Percentiles rank a stretch among this genome's conserved stretches.
Evolutionary conservation across 1,284 basidiomycete species (phyloP).

Genomic region (Rhodotorula sp.): DNA sequence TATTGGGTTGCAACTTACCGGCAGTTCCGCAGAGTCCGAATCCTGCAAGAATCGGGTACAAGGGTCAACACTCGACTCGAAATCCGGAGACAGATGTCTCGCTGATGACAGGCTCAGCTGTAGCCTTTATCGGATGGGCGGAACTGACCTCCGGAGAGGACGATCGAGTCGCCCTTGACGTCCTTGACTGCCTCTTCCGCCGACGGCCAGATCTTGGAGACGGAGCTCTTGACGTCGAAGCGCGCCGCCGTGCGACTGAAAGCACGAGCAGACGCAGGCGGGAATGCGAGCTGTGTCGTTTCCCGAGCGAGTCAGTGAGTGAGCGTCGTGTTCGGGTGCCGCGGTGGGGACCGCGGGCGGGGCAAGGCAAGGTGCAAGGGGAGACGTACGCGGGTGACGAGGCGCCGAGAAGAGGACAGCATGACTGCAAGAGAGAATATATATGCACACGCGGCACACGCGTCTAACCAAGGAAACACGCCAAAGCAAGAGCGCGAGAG

Average conservation of each 20-base stretch:
- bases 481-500: not conserved
- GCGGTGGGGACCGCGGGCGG: not conserved
- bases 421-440: not conserved
- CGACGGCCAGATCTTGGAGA: conserved; percentile 70
- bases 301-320: too few species aligned
- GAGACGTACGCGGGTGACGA: conserved; percentile 16
- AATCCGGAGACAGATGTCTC: not conserved
- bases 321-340: not conserved
- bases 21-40: conserved; percentile 60
- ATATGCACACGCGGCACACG: too few species aligned
- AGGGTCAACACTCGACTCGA: not conserved
- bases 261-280: conserved; percentile 15
- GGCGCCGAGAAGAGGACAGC: conserved; percentile 6
- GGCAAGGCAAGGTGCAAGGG: not conserved
- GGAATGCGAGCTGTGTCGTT: conserved; percentile 1
- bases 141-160: conserved; percentile 73
- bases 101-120: not conserved
- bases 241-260: conserved; percentile 15
- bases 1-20: conserved; percentile 33
- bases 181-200: conserved; percentile 78
- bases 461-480: too few species aligned
- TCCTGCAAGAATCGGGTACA: conserved; percentile 53
- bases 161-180: conserved; percentile 71
- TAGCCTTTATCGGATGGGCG: not conserved
- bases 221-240: conserved; percentile 27